phyloP scores from a whole-genome alignment of 169 alveolate species.

The Plasmodium yoelii region DNA sequence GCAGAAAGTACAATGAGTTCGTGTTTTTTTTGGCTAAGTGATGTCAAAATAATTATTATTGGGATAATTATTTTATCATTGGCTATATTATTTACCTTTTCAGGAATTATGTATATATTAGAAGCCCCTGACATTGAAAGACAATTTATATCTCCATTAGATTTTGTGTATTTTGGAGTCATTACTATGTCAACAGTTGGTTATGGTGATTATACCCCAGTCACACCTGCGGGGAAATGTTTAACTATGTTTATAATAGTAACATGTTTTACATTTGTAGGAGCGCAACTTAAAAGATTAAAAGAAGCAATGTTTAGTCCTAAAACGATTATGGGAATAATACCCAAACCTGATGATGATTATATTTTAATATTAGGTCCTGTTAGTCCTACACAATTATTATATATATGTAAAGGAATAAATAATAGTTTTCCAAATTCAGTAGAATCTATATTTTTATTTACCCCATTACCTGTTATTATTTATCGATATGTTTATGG shows the following conservation, averaged over 20 bases:
- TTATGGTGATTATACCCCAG: slow-evolving; percentile 86
- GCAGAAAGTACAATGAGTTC: slow-evolving; percentile 83
- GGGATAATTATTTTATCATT: slow-evolving; percentile 83
- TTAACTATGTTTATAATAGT: slow-evolving; percentile 80
- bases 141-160: slow-evolving; percentile 80
- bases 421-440: slow-evolving; percentile 81
- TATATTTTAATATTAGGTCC: slow-evolving; percentile 85
- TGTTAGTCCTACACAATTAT: slow-evolving; percentile 80
- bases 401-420: slow-evolving; percentile 80
- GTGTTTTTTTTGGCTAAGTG: slow-evolving; percentile 83
- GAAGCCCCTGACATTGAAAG: slow-evolving; percentile 83
- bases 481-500: slow-evolving; percentile 81
- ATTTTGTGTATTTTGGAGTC: slow-evolving; percentile 84
- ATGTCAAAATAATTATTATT: slow-evolving; percentile 82
- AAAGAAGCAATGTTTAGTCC: slow-evolving; percentile 80
- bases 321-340: slow-evolving; percentile 78
- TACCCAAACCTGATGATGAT: slow-evolving; percentile 76
- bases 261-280: slow-evolving; percentile 83
- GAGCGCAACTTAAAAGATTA: slow-evolving; percentile 84
- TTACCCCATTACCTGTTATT: slow-evolving; percentile 83
- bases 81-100: slow-evolving; percentile 83
- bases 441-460: slow-evolving; percentile 80
- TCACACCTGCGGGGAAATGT: slow-evolving; percentile 78
- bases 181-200: slow-evolving; percentile 88
- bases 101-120: slow-evolving; percentile 84